Percentiles rank a stretch among this genome's conserved stretches.
phyloP scores from a whole-genome alignment of 495 filamentous ascomycete genomes.

The Ascodesmis nigricans region DNA sequence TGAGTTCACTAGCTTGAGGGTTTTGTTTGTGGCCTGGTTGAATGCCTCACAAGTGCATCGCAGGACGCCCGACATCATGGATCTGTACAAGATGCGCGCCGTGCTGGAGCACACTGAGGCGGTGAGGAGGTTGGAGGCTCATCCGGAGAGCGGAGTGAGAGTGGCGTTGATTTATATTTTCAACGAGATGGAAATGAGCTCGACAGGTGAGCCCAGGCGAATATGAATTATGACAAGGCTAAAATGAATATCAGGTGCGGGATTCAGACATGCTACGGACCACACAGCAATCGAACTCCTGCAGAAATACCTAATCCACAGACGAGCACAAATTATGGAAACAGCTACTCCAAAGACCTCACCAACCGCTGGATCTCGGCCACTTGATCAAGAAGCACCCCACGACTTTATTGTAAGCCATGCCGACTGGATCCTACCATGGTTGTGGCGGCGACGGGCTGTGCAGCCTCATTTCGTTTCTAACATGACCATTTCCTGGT shows the following conservation, averaged over 20 bases:
- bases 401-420: conserved; percentile 1
- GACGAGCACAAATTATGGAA: neutral
- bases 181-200: conserved; percentile 9
- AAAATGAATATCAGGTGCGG: neutral
- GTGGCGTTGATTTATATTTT: conserved; percentile 15
- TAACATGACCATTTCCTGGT: conserved; percentile 10
- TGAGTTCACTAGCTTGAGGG: conserved; percentile 15
- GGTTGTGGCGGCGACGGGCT: conserved; percentile 14
- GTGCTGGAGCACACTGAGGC: conserved; percentile 13
- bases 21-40: conserved; percentile 12
- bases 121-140: conserved; percentile 5
- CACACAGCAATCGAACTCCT: conserved; percentile 11
- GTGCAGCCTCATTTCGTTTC: conserved; percentile 11
- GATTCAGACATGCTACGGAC: conserved; percentile 15
- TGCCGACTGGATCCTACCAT: conserved; percentile 14
- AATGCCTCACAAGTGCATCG: conserved; percentile 8
- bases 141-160: conserved; percentile 13
- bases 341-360: neutral
- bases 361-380: too few species aligned
- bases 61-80: neutral
- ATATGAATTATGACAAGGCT: neutral
- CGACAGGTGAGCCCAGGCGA: neutral
- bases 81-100: conserved; percentile 8
- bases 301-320: conserved; percentile 4
- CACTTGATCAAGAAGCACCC: neutral